Evolutionary conservation across 2,329 filamentous ascomycete genomes (phyloP).

Genomic region (Diaporthe helianthi): DNA sequence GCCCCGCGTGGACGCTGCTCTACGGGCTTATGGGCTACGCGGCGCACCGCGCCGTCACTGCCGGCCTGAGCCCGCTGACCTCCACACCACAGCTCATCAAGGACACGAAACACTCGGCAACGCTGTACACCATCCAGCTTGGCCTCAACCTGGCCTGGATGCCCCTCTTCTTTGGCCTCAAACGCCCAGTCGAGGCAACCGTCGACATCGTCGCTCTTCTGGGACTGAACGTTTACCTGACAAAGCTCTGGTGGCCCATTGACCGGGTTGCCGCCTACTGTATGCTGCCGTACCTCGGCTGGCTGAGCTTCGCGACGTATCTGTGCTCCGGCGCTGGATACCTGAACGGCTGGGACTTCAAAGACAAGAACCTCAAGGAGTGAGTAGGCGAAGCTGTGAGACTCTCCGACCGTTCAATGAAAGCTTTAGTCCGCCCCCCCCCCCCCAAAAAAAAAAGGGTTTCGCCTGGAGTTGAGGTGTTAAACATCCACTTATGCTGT

Average conservation of each 20-base stretch:
- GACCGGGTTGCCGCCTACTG: slow-evolving; percentile 77
- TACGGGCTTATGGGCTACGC: slow-evolving; percentile 88
- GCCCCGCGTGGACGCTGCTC: slow-evolving; percentile 70
- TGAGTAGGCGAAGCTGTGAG: slow-evolving; percentile 9
- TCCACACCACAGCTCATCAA: slow-evolving; percentile 58
- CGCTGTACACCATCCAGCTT: slow-evolving; percentile 86
- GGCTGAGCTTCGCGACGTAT: slow-evolving; percentile 89
- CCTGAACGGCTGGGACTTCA: slow-evolving; percentile 72
- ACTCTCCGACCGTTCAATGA: background rate
- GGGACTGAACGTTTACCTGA: slow-evolving; percentile 75
- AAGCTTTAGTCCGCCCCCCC: background rate
- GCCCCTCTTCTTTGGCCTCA: slow-evolving; percentile 87
- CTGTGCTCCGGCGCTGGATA: slow-evolving; percentile 73
- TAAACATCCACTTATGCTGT: background rate
- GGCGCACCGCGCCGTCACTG: slow-evolving; percentile 76
- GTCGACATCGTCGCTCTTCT: slow-evolving; percentile 76
- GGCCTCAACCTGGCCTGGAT: slow-evolving; percentile 88
- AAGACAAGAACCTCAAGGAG: slow-evolving; percentile 42
- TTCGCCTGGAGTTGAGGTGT: background rate
- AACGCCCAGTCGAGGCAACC: slow-evolving; percentile 75
- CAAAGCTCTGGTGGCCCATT: slow-evolving; percentile 77
- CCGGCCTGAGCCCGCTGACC: slow-evolving; percentile 65
- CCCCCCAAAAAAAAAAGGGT: too few relatives aligned
- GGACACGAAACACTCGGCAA: slow-evolving; percentile 72
- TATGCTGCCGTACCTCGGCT: slow-evolving; percentile 82